Conservation (phyloP, 306 rosid species). For the Lathyrus sativus region DNA sequence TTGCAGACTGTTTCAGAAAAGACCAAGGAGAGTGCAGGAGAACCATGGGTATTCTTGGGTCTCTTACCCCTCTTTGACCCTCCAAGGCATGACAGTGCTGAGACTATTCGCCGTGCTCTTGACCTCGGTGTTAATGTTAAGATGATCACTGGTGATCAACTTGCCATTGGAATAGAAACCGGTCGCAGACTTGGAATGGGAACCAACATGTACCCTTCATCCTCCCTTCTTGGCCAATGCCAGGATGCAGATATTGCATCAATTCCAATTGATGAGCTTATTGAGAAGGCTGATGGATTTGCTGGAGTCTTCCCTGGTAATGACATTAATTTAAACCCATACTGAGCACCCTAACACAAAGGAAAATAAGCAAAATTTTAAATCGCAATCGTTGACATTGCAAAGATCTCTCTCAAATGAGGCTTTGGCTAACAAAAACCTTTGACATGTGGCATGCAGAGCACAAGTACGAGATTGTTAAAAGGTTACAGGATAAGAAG, state of each 20-base stretch:
- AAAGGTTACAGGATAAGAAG: conserved; percentile 69
- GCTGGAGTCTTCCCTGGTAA: conserved; percentile 96
- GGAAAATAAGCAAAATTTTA: neutral
- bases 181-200: conserved; percentile 96
- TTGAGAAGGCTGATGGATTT: conserved; percentile 89
- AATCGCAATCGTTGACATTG: neutral
- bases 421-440: neutral
- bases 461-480: conserved; percentile 91
- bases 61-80: conserved; percentile 88
- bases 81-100: conserved; percentile 91
- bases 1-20: conserved; percentile 63
- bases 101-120: conserved; percentile 82
- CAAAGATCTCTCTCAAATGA: too few relatives aligned
- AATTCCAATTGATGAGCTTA: conserved; percentile 71
- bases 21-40: conserved; percentile 74
- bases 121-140: conserved; percentile 85
- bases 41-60: conserved; percentile 76
- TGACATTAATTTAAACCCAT: conserved; percentile 1
- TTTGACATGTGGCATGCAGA: conserved; percentile 48
- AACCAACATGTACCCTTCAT: conserved; percentile 90
- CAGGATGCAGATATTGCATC: conserved; percentile 52
- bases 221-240: conserved; percentile 69
- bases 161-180: conserved; percentile 90
- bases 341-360: neutral
- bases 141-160: conserved; percentile 95